Evolutionary conservation across 306 rosid genomes (phyloP).

Genomic region (Vigna unguiculata): DNA sequence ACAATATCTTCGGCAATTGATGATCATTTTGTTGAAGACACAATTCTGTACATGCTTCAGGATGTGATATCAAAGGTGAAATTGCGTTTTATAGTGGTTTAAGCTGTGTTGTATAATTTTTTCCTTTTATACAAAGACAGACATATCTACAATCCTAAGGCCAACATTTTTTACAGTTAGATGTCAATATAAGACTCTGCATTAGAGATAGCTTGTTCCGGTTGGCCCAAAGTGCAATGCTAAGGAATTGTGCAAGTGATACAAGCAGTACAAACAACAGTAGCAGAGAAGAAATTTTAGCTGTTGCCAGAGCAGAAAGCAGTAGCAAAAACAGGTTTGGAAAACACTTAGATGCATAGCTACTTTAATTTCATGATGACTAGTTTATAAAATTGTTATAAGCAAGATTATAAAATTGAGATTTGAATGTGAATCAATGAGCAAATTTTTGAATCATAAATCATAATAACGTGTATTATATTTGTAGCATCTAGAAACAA

Average conservation of each 20-base stretch:
- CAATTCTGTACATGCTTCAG: conserved; percentile 69
- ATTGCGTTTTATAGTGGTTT: conserved; percentile 38
- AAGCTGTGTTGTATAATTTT: conserved; percentile 34
- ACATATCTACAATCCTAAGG: conserved; percentile 49
- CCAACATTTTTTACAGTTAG: conserved; percentile 67
- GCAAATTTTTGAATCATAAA: no score
- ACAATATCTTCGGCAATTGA: conserved; percentile 57
- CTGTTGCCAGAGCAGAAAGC: conserved; percentile 53
- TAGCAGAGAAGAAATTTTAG: conserved; percentile 60
- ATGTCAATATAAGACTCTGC: conserved; percentile 66
- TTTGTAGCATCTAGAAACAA: no score
- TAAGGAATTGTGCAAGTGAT: conserved; percentile 64
- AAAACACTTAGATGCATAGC: not conserved
- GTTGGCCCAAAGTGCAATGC: conserved; percentile 78
- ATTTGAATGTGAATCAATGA: no score
- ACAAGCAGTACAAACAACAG: conserved; percentile 62
- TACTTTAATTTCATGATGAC: conserved; percentile 19
- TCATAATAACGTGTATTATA: no score
- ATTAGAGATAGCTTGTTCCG: conserved; percentile 87
- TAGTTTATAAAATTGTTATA: not conserved
- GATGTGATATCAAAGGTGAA: conserved; percentile 70
- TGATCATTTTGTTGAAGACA: conserved; percentile 63
- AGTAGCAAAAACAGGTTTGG: conserved; percentile 60
- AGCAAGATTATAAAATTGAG: not conserved
- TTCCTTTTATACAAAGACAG: conserved; percentile 44